These are phyloP conservation scores for Daldinia decipiens DNA, from an alignment of 495 filamentous ascomycete species.

Conservation along the genomic window DNA sequence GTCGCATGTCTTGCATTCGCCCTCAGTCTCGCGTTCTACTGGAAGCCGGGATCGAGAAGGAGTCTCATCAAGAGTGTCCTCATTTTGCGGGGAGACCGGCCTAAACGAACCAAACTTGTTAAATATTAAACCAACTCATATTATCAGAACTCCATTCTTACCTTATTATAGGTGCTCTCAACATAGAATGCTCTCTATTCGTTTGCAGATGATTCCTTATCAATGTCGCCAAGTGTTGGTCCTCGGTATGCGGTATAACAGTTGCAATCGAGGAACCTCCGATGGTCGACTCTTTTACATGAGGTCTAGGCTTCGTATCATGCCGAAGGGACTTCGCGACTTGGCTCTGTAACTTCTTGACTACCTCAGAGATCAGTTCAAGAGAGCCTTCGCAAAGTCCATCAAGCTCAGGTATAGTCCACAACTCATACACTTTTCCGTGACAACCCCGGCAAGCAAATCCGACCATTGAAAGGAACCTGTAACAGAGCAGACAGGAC, in stretches of 20 bases:
- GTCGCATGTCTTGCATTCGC: neutral
- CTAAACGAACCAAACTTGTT: neutral
- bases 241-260: neutral
- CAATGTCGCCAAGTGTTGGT: neutral
- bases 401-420: constrained; percentile 8
- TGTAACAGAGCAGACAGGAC: neutral
- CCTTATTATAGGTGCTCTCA: neutral
- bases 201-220: neutral
- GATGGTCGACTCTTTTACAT: constrained; percentile 5
- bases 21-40: neutral
- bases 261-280: constrained; percentile 9
- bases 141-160: neutral
- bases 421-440: constrained; percentile 9
- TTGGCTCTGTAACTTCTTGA: neutral
- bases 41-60: too few relatives aligned
- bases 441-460: constrained; percentile 9
- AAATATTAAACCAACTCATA: neutral
- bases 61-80: neutral
- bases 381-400: neutral
- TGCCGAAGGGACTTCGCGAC: neutral
- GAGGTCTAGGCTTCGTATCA: neutral
- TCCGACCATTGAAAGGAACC: neutral
- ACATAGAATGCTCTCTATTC: neutral
- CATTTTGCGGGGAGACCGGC: neutral
- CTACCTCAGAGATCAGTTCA: neutral